Percentiles rank a stretch among this genome's conserved stretches.
These are phyloP conservation scores for Chloris gayana DNA, from an alignment of 176 grass and related monocot genomes.

Conservation along the genomic window DNA sequence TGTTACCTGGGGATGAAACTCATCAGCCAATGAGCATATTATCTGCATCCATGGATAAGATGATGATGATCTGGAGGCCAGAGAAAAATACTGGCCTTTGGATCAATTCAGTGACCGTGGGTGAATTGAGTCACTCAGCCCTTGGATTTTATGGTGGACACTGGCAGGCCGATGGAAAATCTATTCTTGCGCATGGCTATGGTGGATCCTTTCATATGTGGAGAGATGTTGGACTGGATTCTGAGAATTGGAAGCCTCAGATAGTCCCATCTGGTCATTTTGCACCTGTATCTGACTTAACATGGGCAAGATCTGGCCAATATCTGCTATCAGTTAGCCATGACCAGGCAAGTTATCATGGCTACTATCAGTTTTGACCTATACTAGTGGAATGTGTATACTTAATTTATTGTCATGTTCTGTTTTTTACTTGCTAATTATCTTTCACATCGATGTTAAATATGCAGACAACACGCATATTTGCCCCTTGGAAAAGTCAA, in stretches of 20 bases:
- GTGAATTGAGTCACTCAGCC: slow-evolving; percentile 86
- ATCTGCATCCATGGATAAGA: slow-evolving; percentile 99
- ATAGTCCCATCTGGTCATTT: slow-evolving; percentile 96
- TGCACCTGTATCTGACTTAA: slow-evolving; percentile 79
- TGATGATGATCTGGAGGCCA: slow-evolving; percentile 98
- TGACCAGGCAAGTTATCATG: slow-evolving; percentile 76
- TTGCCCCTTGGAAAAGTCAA: slow-evolving; percentile 82
- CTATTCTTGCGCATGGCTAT: slow-evolving; percentile 91
- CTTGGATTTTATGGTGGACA: slow-evolving; percentile 96
- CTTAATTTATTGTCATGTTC: slow-evolving; percentile 6
- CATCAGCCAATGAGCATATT: slow-evolving; percentile 88
- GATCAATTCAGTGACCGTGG: slow-evolving; percentile 89
- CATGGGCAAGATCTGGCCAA: slow-evolving; percentile 72
- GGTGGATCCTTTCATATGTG: slow-evolving; percentile 97
- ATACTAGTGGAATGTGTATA: not conserved
- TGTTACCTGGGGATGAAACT: slow-evolving; percentile 51
- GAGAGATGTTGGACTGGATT: slow-evolving; percentile 76
- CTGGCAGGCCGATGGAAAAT: slow-evolving; percentile 76
- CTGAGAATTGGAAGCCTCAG: slow-evolving; percentile 87
- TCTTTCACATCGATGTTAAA: slow-evolving; percentile 32
- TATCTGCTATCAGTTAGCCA: slow-evolving; percentile 97
- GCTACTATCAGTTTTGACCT: slow-evolving; percentile 19
- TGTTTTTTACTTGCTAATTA: slow-evolving; percentile 31
- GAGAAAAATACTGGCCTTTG: slow-evolving; percentile 89
- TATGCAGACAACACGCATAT: slow-evolving; percentile 82